Percentiles rank a stretch among this genome's conserved stretches.
These are phyloP conservation scores for Hemileia vastatrix DNA, from an alignment of 1,284 basidiomycete species.

Conservation along the genomic window DNA sequence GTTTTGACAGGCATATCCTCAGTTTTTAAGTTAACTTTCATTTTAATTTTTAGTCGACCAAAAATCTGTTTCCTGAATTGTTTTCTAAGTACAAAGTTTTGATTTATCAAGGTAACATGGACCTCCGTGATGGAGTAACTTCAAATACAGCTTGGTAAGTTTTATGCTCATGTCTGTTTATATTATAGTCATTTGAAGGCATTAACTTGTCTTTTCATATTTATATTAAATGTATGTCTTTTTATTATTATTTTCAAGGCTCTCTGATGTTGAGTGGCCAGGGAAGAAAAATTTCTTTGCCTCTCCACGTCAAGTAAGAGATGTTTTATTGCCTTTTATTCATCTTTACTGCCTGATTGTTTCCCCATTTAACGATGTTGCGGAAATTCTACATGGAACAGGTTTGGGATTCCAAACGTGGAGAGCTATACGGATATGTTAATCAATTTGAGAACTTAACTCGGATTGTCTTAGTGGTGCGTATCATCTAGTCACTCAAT, in stretches of 20 bases:
- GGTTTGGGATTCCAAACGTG: neutral
- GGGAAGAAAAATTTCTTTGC: neutral
- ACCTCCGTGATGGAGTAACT: conserved; percentile 1
- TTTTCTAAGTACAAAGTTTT: neutral
- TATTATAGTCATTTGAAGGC: neutral
- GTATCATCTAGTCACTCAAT: neutral
- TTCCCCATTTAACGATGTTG: too few relatives aligned
- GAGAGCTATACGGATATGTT: conserved; percentile 1
- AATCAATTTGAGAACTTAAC: conserved; percentile 1
- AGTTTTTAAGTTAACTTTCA: neutral
- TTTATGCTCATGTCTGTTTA: neutral
- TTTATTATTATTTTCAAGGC: neutral
- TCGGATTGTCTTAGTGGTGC: neutral
- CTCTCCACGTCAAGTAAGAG: neutral
- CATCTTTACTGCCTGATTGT: too few relatives aligned
- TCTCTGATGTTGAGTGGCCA: conserved; percentile 2
- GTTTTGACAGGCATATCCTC: neutral
- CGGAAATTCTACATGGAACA: neutral
- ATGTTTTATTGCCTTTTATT: too few relatives aligned
- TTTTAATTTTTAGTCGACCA: conserved; percentile 7
- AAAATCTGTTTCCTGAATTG: conserved; percentile 5
- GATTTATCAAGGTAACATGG: conserved; percentile 7
- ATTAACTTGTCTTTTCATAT: too few relatives aligned
- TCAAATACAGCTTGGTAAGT: conserved; percentile 7
- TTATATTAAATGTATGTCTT: too few relatives aligned